phyloP scores from a whole-genome alignment of 1,139 yeast species.

The Lodderomyces orthopsilosis region DNA sequence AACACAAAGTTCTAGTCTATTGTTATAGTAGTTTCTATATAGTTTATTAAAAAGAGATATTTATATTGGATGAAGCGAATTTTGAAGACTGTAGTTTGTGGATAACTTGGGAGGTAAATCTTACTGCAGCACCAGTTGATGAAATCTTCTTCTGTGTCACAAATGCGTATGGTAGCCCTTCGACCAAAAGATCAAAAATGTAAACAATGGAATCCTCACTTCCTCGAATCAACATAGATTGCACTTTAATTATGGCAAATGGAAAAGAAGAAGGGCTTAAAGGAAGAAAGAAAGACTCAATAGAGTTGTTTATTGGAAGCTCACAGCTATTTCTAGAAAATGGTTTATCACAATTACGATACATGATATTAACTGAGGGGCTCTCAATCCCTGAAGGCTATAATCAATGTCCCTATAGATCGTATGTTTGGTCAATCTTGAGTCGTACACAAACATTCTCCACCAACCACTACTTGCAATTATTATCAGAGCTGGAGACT shows the following conservation, averaged over 20 bases:
- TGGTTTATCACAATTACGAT: conserved; percentile 75
- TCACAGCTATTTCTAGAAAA: conserved; percentile 65
- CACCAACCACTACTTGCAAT: conserved; percentile 49
- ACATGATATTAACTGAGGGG: conserved; percentile 77
- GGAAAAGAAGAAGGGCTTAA: background rate
- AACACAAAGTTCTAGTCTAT: background rate
- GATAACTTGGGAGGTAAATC: no score
- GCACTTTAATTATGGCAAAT: background rate
- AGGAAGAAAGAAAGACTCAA: conserved; percentile 60
- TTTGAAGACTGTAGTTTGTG: background rate
- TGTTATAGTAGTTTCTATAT: no score
- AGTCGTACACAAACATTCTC: conserved; percentile 62
- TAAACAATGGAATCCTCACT: background rate
- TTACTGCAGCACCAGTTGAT: no score
- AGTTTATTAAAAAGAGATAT: background rate
- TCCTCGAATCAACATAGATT: background rate
- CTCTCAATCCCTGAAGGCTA: conserved; percentile 51
- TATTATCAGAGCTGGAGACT: conserved; percentile 58
- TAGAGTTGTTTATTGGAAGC: conserved; percentile 60
- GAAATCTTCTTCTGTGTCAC: background rate
- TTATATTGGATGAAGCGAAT: background rate
- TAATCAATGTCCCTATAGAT: conserved; percentile 62
- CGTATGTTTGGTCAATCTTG: conserved; percentile 80
- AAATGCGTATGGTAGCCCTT: background rate
- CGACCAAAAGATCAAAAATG: background rate